phyloP scores from a whole-genome alignment of 352 stramenopile species.

The Globisporangium carolinianum region DNA sequence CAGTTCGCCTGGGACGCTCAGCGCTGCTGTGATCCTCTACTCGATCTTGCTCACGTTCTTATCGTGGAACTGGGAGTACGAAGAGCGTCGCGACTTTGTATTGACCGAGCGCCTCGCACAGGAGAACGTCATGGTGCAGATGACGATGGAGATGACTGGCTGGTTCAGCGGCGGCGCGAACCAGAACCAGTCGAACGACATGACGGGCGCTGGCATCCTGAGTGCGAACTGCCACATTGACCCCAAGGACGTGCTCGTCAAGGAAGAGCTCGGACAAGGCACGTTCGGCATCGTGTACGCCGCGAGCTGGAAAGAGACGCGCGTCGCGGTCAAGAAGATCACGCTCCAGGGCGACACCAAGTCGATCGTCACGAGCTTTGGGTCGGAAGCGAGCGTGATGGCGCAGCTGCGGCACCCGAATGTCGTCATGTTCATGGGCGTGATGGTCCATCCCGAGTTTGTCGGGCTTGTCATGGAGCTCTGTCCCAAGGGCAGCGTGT shows the following conservation, averaged over 20 bases:
- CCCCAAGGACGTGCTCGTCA: conserved; percentile 71
- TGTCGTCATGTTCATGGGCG: conserved; percentile 88
- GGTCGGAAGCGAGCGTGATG: conserved; percentile 78
- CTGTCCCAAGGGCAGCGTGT: conserved; percentile 80
- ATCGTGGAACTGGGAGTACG: conserved; percentile 86
- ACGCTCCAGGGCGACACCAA: conserved; percentile 71
- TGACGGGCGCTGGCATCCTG: conserved; percentile 39
- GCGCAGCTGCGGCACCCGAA: conserved; percentile 78
- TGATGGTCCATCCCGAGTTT: conserved; percentile 84
- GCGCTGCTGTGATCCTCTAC: conserved; percentile 62
- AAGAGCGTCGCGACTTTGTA: conserved; percentile 82
- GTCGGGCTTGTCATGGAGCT: conserved; percentile 87
- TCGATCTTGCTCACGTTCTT: conserved; percentile 76
- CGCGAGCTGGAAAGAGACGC: conserved; percentile 75
- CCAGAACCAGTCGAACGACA: conserved; percentile 41
- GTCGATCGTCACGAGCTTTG: conserved; percentile 78
- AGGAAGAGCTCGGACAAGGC: conserved; percentile 69
- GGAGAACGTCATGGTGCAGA: conserved; percentile 84
- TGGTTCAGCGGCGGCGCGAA: conserved; percentile 78
- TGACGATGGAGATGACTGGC: conserved; percentile 86
- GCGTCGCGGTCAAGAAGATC: conserved; percentile 83
- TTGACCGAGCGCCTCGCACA: conserved; percentile 74
- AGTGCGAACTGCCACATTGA: conserved; percentile 83
- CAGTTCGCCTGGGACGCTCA: conserved; percentile 63
- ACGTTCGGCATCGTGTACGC: conserved; percentile 77